Base-by-base conservation (phyloP, 2,329 filamentous ascomycete species). In the Cordyceps pruinosa region DNA sequence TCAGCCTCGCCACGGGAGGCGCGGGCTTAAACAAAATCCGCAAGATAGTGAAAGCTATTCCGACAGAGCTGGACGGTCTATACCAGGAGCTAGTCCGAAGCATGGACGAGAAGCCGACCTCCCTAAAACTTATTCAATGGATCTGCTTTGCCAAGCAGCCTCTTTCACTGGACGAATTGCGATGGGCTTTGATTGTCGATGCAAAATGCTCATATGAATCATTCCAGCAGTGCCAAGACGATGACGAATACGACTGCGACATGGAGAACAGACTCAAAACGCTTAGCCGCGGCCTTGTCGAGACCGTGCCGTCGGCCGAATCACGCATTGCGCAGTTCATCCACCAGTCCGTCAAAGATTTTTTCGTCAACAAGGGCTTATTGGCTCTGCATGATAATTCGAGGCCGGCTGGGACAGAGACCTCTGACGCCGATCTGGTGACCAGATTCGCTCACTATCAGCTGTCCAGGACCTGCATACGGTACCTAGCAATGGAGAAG, bases 291-390 rank as follows among this genome's bases (percentile, higher is more conserved):
- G 66, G 68, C 32, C 68, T 72, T 61, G 65, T 56, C 12, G 68
- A 70, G 37, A 25, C 62, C 37, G 34, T 56, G 2, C 10, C 25
- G 7, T 58, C 47, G n/a, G 46, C 52, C 5, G 17, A 58, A 2
- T 12, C 35, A 2, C n/a, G 45, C n/a, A 37, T 63, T 34, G 63
- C 69, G 2, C 69, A 71, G 42, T 69, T 72, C 50, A 71, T 71
- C 35, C 69, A 72, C 30, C 66, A 71, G 51, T 66, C 69, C 3
- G 67, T 69, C 42, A 67, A 68, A 35, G 69, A 72, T 44, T 71
- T 68, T 54, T 68, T 72, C 35, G 7, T 67, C 25, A 45, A 62
- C 5, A 61, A 60, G 12, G 65, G 66, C 17, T 39, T 68, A 23
- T 19, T n/a, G 30, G 34, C 28, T 59, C 52, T 66, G 21, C 32